phyloP scores from a whole-genome alignment of 2,329 filamentous ascomycete species.

The Colletotrichum spinosum region DNA sequence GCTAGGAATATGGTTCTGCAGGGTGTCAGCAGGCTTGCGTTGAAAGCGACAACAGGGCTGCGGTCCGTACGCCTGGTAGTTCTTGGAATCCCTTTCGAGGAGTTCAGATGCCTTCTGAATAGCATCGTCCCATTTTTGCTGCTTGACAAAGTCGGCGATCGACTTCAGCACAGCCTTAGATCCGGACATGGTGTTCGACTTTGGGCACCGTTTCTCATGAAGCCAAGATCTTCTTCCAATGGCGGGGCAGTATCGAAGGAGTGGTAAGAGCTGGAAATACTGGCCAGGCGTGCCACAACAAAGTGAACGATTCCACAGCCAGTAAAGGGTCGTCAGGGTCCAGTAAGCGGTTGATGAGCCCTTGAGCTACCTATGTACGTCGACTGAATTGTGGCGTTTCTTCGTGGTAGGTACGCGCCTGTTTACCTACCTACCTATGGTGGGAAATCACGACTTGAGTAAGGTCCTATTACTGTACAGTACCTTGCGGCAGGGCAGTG shows the following conservation, averaged over 20 bases:
- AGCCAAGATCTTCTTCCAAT: conserved; percentile 26
- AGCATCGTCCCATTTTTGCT: conserved; percentile 83
- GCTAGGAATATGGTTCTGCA: conserved; percentile 77
- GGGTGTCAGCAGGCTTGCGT: conserved; percentile 28
- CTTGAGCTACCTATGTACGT: not conserved
- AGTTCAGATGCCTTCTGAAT: conserved; percentile 76
- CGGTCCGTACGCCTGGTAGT: conserved; percentile 79
- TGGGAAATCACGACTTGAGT: no score
- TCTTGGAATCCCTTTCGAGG: conserved; percentile 78
- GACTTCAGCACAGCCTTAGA: conserved; percentile 83
- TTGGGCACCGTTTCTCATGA: conserved; percentile 25
- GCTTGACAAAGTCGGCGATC: conserved; percentile 81
- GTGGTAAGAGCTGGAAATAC: not conserved
- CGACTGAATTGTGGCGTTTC: not conserved
- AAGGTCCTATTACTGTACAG: no score
- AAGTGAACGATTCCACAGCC: no score
- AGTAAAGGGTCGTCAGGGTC: not conserved
- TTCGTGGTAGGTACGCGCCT: not conserved
- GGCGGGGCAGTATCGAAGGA: conserved; percentile 25
- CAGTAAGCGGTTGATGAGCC: no score
- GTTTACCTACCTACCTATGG: not conserved
- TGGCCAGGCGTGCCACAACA: not conserved
- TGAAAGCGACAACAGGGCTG: not conserved
- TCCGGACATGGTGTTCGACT: conserved; percentile 57
- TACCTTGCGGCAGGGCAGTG: conserved; percentile 11